Conservation (phyloP, 495 filamentous ascomycete genomes). For the Talaromyces wortmannii region DNA sequence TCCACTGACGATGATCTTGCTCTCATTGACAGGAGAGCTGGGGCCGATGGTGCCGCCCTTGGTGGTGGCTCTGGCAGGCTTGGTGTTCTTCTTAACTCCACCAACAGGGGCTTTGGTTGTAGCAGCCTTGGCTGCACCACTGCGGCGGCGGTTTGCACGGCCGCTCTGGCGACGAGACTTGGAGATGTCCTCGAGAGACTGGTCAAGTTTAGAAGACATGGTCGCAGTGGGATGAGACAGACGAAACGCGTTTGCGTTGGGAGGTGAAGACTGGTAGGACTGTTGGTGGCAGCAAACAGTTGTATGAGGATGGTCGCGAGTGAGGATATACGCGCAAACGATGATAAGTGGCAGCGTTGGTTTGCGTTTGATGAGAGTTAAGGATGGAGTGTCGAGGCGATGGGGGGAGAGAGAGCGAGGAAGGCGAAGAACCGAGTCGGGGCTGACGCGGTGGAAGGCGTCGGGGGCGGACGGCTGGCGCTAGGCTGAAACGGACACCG, state of each 20-base stretch:
- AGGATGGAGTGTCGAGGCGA: neutral
- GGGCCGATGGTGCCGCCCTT: constrained; percentile 63
- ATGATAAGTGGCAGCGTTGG: neutral
- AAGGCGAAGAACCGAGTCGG: neutral
- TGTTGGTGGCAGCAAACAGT: neutral
- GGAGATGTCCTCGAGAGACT: constrained; percentile 94
- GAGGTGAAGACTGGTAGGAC: neutral
- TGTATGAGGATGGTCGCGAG: neutral
- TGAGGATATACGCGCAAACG: neutral
- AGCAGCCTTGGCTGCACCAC: constrained; percentile 42
- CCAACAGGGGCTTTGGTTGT: constrained; percentile 63
- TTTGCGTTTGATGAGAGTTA: constrained; percentile 1
- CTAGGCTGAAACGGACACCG: constrained; percentile 9
- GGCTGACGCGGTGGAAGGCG: neutral
- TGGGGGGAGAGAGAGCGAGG: constrained; percentile 6
- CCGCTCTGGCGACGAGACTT: constrained; percentile 57
- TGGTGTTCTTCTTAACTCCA: constrained; percentile 78
- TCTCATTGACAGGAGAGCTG: constrained; percentile 52
- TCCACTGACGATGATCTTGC: constrained; percentile 97
- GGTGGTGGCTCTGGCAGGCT: constrained; percentile 48
- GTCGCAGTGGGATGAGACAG: constrained; percentile 19
- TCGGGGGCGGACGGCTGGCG: constrained; percentile 3
- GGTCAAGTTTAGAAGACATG: constrained; percentile 92
- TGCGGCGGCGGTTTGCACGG: constrained; percentile 44
- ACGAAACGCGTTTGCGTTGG: neutral